Evolutionary conservation across 2,329 filamentous ascomycete species (phyloP).

Genomic region (Fusarium longipes): DNA sequence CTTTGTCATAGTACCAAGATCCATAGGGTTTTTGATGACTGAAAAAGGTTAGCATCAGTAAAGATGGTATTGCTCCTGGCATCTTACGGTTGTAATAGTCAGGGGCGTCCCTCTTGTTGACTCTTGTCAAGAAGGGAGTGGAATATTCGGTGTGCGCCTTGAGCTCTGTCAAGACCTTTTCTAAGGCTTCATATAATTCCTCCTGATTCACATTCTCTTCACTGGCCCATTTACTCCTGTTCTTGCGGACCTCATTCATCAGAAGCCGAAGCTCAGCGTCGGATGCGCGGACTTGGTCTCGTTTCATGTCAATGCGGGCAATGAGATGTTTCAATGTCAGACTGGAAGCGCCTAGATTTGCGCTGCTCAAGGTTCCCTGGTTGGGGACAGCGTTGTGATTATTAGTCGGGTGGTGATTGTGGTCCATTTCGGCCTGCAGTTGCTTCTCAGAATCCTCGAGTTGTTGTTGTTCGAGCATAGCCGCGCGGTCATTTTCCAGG

Average conservation of each 20-base stretch:
- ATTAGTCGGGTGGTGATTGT: conserved; percentile 65
- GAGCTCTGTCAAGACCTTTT: conserved; percentile 96
- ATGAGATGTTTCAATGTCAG: conserved; percentile 97
- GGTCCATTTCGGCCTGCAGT: conserved; percentile 93
- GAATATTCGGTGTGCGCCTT: conserved; percentile 98
- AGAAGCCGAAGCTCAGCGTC: conserved; percentile 91
- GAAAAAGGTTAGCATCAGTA: conserved; percentile 42
- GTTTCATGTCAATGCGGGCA: conserved; percentile 91
- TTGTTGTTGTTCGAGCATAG: conserved; percentile 97
- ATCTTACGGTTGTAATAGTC: conserved; percentile 90
- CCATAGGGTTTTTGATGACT: conserved; percentile 98
- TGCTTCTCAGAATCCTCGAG: conserved; percentile 96
- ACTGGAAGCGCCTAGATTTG: conserved; percentile 95
- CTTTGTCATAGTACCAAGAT: conserved; percentile 97
- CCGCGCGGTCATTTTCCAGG: conserved; percentile 91
- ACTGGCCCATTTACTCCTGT: conserved; percentile 98
- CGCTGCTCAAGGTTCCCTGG: conserved; percentile 90
- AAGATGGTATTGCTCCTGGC: neutral
- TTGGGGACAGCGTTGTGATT: conserved; percentile 67
- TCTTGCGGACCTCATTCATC: conserved; percentile 98
- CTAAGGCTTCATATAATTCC: conserved; percentile 94
- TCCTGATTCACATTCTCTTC: conserved; percentile 98
- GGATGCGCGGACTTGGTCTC: conserved; percentile 88
- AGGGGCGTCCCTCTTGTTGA: conserved; percentile 96
- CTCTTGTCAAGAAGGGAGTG: conserved; percentile 90